Base-by-base conservation (phyloP, 768 basidiomycete species). In the Termitomyces sp. region DNA sequence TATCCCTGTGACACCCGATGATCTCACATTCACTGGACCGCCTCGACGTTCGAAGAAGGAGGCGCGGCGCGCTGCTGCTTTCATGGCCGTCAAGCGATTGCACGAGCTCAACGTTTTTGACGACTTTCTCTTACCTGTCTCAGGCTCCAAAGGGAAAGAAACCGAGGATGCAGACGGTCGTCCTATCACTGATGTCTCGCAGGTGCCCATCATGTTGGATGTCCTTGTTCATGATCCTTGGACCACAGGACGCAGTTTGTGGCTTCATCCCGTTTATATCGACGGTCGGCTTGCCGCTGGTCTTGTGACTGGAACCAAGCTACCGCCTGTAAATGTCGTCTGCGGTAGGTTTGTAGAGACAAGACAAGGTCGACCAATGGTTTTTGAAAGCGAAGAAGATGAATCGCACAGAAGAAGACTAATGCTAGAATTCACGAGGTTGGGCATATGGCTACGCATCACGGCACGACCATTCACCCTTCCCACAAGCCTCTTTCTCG, bases 1-100 rank as follows among this genome's bases (percentile, higher is more conserved):
- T 54, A 76, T 93, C 6, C 85, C 89, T 33, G 76, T 91, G 4
- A 74, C 82, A 0, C 69, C 77, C 0, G 72, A 79, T 45, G 72
- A 84, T 53, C 80, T 90, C 13, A 67, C 75, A 3, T 89, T 81
- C 61, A 67, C 73, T 15, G 91, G 91, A 0, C 87, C 89, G 4
- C 60, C 55, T 6, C 83, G 81, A 58, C 73, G 77, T 46, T 82
- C 89, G 13, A 95, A 93, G 69, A 86, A 81, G 60, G 91, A 91
- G 66, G 93, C 94, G 0, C 91, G 85, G 65, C 86, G 93, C 7
- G 88, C 89, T 3, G 92, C 83, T 12, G 89, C 92, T 0, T 95
- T 92, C 68, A 72, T 83, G 61, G 93, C 89, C 3, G 89, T 92
- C 22, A 85, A 83, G 63, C 76, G 76, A 2, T 77, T 96, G 16